Evolutionary conservation across 257 asterid genomes (phyloP).

Genomic region (Primulina tabacum): DNA sequence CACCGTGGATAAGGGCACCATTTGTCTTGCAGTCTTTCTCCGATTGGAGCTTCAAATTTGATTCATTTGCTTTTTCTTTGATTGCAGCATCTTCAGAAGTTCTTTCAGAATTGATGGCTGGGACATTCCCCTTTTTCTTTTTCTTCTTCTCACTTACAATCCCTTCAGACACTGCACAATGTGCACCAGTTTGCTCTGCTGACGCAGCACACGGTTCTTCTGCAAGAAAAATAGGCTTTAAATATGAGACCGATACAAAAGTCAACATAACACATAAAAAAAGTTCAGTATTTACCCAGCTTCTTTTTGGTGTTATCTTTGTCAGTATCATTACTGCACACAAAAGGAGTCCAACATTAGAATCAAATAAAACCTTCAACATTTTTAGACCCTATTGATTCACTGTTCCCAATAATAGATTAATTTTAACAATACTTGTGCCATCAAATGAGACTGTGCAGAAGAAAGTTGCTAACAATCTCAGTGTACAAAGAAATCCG

Average conservation of each 20-base stretch:
- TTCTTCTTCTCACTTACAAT: background rate
- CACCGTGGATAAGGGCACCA: background rate
- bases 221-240: conserved; percentile 17
- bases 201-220: conserved; percentile 23
- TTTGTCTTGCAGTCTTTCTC: background rate
- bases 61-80: background rate
- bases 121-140: background rate
- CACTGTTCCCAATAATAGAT: background rate
- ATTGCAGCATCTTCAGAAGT: background rate
- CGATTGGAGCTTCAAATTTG: background rate
- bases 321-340: conserved; percentile 41
- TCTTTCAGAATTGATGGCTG: background rate
- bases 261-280: background rate
- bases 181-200: conserved; percentile 20
- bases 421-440: background rate
- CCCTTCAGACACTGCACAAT: background rate
- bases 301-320: conserved; percentile 28
- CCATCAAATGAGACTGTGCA: background rate
- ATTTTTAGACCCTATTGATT: too few relatives aligned
- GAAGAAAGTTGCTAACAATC: background rate
- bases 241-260: background rate
- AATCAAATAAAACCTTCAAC: conserved; percentile 17
- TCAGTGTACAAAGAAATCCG: background rate
- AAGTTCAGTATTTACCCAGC: conserved; percentile 37
- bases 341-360: conserved; percentile 31